phyloP scores from a whole-genome alignment of 352 stramenopile genomes.

The Pythium pyrilobum region DNA sequence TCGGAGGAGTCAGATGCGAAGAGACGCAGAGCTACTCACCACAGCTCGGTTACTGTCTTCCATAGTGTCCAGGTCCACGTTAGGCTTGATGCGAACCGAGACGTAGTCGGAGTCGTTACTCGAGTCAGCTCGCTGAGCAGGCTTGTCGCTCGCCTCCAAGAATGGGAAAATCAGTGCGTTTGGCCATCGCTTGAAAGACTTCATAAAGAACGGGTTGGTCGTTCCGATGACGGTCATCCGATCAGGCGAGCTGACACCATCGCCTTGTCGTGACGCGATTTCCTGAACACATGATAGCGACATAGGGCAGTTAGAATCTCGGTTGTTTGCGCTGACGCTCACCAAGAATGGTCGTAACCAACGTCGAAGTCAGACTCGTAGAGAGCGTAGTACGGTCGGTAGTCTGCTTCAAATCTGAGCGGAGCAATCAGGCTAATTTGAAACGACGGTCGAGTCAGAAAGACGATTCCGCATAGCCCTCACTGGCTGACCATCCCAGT shows the following conservation, averaged over 20 bases:
- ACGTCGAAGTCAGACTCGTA: constrained; percentile 86
- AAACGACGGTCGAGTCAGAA: background rate
- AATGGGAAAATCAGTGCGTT: constrained; percentile 81
- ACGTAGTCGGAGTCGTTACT: constrained; percentile 28
- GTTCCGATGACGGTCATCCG: constrained; percentile 68
- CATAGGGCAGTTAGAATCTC: too few relatives aligned
- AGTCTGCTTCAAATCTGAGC: constrained; percentile 76
- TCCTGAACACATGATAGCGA: constrained; percentile 19
- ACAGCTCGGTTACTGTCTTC: constrained; percentile 32
- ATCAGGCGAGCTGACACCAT: constrained; percentile 36
- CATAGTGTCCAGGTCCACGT: constrained; percentile 32
- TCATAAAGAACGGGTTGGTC: constrained; percentile 88
- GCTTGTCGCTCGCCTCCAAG: constrained; percentile 24
- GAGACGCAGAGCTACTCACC: constrained; percentile 20
- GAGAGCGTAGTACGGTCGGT: constrained; percentile 80
- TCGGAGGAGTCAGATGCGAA: too few relatives aligned
- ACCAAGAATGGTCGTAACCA: too few relatives aligned
- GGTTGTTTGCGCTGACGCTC: too few relatives aligned
- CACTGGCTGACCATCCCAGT: constrained; percentile 1
- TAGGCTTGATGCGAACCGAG: constrained; percentile 50
- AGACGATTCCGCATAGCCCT: background rate
- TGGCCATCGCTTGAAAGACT: constrained; percentile 74
- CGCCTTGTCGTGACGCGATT: constrained; percentile 49
- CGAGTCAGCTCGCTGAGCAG: constrained; percentile 10
- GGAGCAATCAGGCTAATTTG: constrained; percentile 65